Evolutionary conservation across 345 rosid genomes (phyloP).

Genomic region (Salix exigua): DNA sequence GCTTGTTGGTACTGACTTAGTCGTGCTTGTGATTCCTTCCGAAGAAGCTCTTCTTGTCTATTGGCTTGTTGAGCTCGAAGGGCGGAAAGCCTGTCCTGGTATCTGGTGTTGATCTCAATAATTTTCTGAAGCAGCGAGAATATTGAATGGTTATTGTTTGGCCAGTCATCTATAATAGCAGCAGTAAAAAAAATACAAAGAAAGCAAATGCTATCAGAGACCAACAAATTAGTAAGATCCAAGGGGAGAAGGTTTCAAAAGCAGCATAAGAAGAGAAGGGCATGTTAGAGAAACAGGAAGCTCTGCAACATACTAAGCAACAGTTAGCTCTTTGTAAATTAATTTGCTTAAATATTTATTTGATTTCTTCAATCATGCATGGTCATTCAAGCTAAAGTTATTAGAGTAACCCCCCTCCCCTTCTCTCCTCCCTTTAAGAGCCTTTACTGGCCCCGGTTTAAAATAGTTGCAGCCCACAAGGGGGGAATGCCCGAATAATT

Average conservation of each 20-base stretch:
- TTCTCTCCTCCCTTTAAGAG: too few relatives aligned
- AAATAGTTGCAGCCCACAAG: neutral
- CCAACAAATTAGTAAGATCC: neutral
- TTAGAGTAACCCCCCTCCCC: neutral
- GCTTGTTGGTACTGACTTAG: constrained; percentile 17
- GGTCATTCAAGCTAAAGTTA: neutral
- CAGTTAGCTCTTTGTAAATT: neutral
- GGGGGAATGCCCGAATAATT: neutral
- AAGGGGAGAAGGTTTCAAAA: neutral
- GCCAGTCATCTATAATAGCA: neutral
- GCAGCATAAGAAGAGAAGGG: neutral
- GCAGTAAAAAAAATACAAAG: neutral
- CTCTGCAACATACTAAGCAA: neutral
- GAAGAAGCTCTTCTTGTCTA: constrained; percentile 18
- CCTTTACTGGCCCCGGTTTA: neutral
- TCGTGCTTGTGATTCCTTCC: constrained; percentile 15
- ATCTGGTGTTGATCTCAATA: constrained; percentile 16
- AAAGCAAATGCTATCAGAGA: neutral
- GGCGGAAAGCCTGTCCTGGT: constrained; percentile 18
- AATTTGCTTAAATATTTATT: neutral
- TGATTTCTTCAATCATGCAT: neutral
- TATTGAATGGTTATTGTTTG: neutral
- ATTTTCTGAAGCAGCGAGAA: constrained; percentile 13
- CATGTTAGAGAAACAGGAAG: neutral
- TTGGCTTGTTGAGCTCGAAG: constrained; percentile 8